phyloP scores from a whole-genome alignment of 2,329 filamentous ascomycete genomes.

The Fusarium beomiforme region DNA sequence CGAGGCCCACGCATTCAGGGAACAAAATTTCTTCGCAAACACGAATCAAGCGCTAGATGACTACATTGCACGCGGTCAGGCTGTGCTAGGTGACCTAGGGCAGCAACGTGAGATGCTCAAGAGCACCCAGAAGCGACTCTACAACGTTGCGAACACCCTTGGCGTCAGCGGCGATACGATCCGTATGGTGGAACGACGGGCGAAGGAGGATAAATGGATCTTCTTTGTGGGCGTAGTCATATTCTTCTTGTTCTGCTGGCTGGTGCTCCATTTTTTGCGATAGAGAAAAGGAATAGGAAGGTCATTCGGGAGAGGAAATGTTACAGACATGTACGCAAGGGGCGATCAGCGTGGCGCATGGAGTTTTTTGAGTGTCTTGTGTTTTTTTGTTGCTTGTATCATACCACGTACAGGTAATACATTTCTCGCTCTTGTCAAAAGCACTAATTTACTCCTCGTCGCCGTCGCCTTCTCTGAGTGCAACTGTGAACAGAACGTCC shows the following conservation, averaged over 20 bases:
- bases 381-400: constrained; percentile 24
- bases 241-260: constrained; percentile 92
- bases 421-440: neutral
- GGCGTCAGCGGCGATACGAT: constrained; percentile 96
- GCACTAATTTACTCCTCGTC: constrained; percentile 45
- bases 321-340: constrained; percentile 19
- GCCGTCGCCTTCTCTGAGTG: constrained; percentile 57
- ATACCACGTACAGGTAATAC: constrained; percentile 20
- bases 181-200: constrained; percentile 91
- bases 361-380: constrained; percentile 36
- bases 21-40: constrained; percentile 86
- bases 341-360: constrained; percentile 44
- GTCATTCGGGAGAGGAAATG: constrained; percentile 2
- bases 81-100: constrained; percentile 87
- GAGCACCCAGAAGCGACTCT: constrained; percentile 88
- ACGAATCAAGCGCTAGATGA: constrained; percentile 91
- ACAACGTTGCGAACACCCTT: constrained; percentile 92
- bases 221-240: constrained; percentile 87
- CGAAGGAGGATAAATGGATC: constrained; percentile 97
- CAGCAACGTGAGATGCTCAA: constrained; percentile 95
- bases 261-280: constrained; percentile 85
- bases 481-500: constrained; percentile 79
- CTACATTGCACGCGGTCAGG: constrained; percentile 89
- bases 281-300: constrained; percentile 10
- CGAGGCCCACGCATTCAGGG: constrained; percentile 85